Evolutionary conservation across 2,329 filamentous ascomycete genomes (phyloP).

Genomic region (Colletotrichum sidae): DNA sequence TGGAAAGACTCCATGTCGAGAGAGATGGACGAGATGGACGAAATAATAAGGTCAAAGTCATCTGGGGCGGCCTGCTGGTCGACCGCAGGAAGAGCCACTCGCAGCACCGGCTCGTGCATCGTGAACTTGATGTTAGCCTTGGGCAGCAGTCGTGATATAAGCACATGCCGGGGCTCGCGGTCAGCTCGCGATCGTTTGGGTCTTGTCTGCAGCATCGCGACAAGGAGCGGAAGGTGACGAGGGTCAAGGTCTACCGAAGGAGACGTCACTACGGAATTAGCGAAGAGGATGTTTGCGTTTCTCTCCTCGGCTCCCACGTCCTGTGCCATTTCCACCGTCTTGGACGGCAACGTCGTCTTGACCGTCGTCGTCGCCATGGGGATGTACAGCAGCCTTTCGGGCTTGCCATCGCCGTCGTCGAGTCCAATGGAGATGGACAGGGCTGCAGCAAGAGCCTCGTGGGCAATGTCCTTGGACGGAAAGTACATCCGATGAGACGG

Average conservation of each 20-base stretch:
- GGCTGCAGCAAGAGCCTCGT: conserved; percentile 92
- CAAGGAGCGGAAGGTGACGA: conserved; percentile 86
- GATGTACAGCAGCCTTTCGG: conserved; percentile 89
- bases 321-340: conserved; percentile 85
- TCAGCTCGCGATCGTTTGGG: conserved; percentile 40
- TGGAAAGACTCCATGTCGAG: conserved; percentile 97
- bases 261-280: conserved; percentile 95
- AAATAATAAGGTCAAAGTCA: conserved; percentile 95
- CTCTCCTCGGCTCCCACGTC: conserved; percentile 82
- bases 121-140: conserved; percentile 96
- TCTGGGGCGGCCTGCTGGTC: conserved; percentile 73
- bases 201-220: conserved; percentile 77
- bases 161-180: conserved; percentile 62
- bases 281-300: conserved; percentile 96
- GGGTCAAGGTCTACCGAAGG: conserved; percentile 94
- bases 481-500: conserved; percentile 99
- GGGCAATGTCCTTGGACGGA: conserved; percentile 88
- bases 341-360: conserved; percentile 93
- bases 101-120: conserved; percentile 93
- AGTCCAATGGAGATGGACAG: conserved; percentile 92
- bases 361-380: conserved; percentile 98
- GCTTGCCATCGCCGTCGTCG: conserved; percentile 87
- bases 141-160: conserved; percentile 91
- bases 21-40: conserved; percentile 92
- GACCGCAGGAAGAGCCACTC: conserved; percentile 87